phyloP scores from a whole-genome alignment of 768 basidiomycete species.

The Leccinellum albellum region DNA sequence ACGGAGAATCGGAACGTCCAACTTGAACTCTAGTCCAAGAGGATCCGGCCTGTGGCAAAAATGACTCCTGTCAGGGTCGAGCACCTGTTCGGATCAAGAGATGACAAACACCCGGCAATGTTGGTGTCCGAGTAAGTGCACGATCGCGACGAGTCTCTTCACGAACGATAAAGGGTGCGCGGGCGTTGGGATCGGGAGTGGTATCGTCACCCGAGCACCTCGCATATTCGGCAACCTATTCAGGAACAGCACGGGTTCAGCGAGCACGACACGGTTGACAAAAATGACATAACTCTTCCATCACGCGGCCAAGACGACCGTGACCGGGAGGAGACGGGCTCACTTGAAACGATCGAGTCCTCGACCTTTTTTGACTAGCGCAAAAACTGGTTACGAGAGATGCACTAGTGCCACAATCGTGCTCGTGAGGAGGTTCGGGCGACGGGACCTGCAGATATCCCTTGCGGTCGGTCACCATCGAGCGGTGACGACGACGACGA shows the following conservation, averaged over 20 bases:
- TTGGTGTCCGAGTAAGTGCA: neutral
- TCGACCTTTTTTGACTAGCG: slow-evolving; percentile 1
- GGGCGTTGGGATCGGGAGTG: neutral
- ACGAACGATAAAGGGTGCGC: neutral
- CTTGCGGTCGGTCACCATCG: neutral
- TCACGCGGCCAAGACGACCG: slow-evolving; percentile 11
- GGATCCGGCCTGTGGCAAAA: slow-evolving; percentile 5
- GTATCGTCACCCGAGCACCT: neutral
- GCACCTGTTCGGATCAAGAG: neutral
- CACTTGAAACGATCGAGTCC: slow-evolving; percentile 8
- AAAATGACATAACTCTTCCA: slow-evolving; percentile 18
- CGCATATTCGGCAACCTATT: slow-evolving; percentile 8
- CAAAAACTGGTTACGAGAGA: neutral
- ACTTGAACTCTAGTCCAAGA: neutral
- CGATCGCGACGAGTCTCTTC: neutral
- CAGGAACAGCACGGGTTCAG: neutral
- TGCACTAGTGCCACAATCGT: neutral
- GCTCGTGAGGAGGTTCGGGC: neutral
- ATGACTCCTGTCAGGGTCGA: slow-evolving; percentile 8
- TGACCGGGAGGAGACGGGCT: slow-evolving; percentile 12
- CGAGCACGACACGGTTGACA: neutral
- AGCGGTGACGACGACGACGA: neutral
- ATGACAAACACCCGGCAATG: neutral
- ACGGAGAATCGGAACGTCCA: slow-evolving; percentile 3
- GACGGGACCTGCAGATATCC: slow-evolving; percentile 18